Conservation (phyloP, 768 basidiomycete genomes). For the Trametes punicea region DNA sequence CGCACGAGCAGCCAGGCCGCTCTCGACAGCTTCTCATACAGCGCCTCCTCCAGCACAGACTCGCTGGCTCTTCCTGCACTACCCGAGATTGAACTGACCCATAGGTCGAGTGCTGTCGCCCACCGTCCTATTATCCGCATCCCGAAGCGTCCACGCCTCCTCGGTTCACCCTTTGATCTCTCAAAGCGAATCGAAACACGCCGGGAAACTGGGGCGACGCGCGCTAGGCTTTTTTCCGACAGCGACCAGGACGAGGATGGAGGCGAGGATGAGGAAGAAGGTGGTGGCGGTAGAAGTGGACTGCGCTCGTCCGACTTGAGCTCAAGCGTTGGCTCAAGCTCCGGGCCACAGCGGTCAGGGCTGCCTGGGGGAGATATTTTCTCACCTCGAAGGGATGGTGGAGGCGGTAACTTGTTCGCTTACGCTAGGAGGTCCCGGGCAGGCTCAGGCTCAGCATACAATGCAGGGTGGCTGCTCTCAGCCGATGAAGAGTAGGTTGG, state of each 20-base stretch:
- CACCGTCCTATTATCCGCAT: conserved; percentile 18
- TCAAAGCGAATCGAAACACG: conserved; percentile 14
- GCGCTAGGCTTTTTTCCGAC: background rate
- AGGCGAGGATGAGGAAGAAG: background rate
- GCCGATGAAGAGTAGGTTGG: conserved; percentile 1
- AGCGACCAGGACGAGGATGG: conserved; percentile 4
- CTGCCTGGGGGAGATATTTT: conserved; percentile 19
- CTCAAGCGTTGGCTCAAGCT: conserved; percentile 11
- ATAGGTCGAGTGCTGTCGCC: background rate
- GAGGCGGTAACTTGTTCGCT: background rate
- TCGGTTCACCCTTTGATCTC: conserved; percentile 24
- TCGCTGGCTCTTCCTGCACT: background rate
- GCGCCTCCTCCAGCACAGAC: conserved; percentile 5
- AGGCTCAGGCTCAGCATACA: background rate
- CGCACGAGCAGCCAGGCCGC: conserved; percentile 23
- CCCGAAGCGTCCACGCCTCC: conserved; percentile 22
- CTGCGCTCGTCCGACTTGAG: conserved; percentile 9
- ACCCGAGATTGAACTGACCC: background rate
- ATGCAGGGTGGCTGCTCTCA: conserved; percentile 6
- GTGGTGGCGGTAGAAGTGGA: background rate
- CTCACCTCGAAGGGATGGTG: conserved; percentile 10
- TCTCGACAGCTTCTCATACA: conserved; percentile 12
- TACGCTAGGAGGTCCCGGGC: background rate
- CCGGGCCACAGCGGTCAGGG: conserved; percentile 18
- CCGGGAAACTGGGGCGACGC: background rate